phyloP scores from a whole-genome alignment of 176 grass and related monocot species.

The Olyra latifolia region DNA sequence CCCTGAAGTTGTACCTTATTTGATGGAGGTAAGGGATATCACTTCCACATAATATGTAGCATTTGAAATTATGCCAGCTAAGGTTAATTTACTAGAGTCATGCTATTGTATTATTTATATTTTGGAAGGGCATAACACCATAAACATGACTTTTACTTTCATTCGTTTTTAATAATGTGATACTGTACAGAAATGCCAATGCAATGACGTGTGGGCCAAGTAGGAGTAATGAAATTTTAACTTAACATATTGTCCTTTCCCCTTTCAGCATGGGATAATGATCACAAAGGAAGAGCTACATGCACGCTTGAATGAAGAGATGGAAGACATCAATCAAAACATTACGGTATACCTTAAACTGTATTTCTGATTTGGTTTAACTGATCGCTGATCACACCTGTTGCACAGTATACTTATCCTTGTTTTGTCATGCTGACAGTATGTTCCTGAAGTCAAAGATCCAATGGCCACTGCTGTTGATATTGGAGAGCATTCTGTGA shows the following conservation, averaged over 20 bases:
- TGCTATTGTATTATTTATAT: slow-evolving; percentile 11
- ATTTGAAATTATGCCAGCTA: slow-evolving; percentile 17
- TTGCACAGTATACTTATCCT: background rate
- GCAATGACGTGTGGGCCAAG: background rate
- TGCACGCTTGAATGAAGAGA: slow-evolving; percentile 75
- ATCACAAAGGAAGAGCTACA: slow-evolving; percentile 75
- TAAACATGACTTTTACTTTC: background rate
- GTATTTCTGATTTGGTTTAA: slow-evolving; percentile 15
- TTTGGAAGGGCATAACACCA: slow-evolving; percentile 19
- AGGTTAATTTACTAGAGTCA: slow-evolving; percentile 6
- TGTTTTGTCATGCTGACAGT: slow-evolving; percentile 40
- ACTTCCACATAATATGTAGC: slow-evolving; percentile 3
- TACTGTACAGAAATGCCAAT: background rate
- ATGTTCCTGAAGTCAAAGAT: slow-evolving; percentile 76
- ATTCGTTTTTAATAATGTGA: slow-evolving; percentile 33
- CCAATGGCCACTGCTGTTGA: slow-evolving; percentile 87
- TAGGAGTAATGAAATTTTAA: slow-evolving; percentile 10
- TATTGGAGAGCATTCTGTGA: slow-evolving; percentile 87
- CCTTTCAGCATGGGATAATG: slow-evolving; percentile 70
- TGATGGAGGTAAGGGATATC: slow-evolving; percentile 64
- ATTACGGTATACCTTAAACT: slow-evolving; percentile 51
- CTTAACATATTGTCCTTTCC: slow-evolving; percentile 25
- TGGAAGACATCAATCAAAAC: slow-evolving; percentile 48
- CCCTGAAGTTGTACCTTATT: slow-evolving; percentile 73
- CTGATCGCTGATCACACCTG: background rate